Evolutionary conservation across 192 early-diverging fungal genomes (phyloP).

Genomic region (Rhizoclosmatium globosum): DNA sequence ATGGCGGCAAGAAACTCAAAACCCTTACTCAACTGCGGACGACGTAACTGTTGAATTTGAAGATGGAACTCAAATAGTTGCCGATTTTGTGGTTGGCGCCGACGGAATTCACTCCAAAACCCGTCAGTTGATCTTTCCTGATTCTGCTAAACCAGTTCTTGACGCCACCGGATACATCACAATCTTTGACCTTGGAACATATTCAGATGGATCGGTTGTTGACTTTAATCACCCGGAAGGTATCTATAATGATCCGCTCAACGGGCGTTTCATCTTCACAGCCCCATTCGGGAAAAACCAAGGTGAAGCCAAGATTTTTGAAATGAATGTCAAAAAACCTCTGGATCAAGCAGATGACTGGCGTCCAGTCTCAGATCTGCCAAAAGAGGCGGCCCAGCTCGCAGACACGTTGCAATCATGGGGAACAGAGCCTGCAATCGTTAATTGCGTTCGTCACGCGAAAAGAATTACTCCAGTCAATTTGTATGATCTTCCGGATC

Average conservation of each 20-base stretch:
- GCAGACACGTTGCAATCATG: background rate
- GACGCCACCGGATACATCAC: background rate
- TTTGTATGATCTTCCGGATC: conserved; percentile 17
- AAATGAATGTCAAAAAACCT: no score
- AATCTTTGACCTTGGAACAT: background rate
- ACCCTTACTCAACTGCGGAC: background rate
- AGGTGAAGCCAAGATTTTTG: no score
- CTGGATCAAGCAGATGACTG: background rate
- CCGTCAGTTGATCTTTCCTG: conserved; percentile 9
- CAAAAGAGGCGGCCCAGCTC: background rate
- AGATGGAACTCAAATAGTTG: background rate
- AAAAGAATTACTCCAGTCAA: conserved; percentile 14
- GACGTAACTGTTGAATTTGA: conserved; percentile 15
- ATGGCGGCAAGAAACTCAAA: conserved; percentile 13
- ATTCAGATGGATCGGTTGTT: background rate
- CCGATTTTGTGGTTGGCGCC: conserved; percentile 17
- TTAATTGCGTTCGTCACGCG: conserved; percentile 2
- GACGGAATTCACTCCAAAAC: conserved; percentile 18
- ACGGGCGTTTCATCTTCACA: no score
- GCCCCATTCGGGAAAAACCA: no score
- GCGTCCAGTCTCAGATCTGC: conserved; percentile 10
- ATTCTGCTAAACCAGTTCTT: background rate
- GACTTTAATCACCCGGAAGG: background rate
- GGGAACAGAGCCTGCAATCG: background rate
- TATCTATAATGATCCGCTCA: background rate